These are phyloP conservation scores for Juglanconis juglandina DNA, from an alignment of 2,329 filamentous ascomycete species.

Conservation along the genomic window DNA sequence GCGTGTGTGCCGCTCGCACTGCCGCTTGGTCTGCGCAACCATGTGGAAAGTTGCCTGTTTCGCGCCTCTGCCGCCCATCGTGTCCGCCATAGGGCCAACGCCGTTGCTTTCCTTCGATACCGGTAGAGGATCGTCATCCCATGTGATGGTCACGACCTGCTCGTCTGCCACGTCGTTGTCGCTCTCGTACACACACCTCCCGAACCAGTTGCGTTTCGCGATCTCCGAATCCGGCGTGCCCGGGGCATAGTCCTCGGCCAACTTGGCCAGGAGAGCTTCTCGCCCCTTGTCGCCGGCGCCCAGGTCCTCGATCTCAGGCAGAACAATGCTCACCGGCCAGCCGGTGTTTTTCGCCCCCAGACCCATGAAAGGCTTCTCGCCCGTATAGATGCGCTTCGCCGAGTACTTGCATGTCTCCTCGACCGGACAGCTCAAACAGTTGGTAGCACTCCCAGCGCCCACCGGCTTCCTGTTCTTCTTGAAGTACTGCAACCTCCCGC, in stretches of 20 bases:
- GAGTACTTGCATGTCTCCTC: slow-evolving; percentile 80
- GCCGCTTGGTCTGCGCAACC: slow-evolving; percentile 83
- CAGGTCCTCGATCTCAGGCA: slow-evolving; percentile 83
- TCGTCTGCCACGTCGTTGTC: slow-evolving; percentile 95
- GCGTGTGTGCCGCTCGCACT: slow-evolving; percentile 80
- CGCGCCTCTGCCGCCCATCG: slow-evolving; percentile 50
- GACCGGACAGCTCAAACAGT: slow-evolving; percentile 77
- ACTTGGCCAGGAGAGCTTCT: slow-evolving; percentile 33
- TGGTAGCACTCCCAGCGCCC: slow-evolving; percentile 72
- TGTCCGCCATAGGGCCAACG: slow-evolving; percentile 19
- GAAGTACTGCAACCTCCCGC: slow-evolving; percentile 76
- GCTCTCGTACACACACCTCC: slow-evolving; percentile 89
- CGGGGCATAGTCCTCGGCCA: slow-evolving; percentile 51
- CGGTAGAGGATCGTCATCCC: slow-evolving; percentile 66
- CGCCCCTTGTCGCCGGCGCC: slow-evolving; percentile 47
- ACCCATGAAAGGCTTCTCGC: slow-evolving; percentile 52
- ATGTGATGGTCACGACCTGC: slow-evolving; percentile 81
- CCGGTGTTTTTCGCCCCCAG: slow-evolving; percentile 62
- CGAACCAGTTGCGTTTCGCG: slow-evolving; percentile 69
- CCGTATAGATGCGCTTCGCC: slow-evolving; percentile 77
- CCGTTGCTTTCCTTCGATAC: not conserved
- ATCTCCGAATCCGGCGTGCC: slow-evolving; percentile 45
- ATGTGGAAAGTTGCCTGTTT: slow-evolving; percentile 93
- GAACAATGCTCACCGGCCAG: slow-evolving; percentile 88
- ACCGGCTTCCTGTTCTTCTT: slow-evolving; percentile 70